Base-by-base conservation (phyloP, 495 filamentous ascomycete species). In the Diplogelasinospora grovesii region DNA sequence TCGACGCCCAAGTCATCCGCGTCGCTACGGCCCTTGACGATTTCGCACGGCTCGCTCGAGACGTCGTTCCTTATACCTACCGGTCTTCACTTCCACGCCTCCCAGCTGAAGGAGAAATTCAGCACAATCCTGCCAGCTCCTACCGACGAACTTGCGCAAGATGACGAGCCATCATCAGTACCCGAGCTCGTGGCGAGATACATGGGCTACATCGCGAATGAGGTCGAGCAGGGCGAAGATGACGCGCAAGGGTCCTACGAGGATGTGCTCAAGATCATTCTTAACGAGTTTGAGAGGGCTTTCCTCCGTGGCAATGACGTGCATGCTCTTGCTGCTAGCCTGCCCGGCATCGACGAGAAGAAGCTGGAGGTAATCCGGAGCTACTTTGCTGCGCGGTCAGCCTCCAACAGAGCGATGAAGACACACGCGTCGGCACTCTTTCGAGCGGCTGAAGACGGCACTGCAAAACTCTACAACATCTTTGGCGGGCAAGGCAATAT, bases 401-500 rank as follows among this genome's bases (percentile, higher is more conserved):
- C 88, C 15, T 77, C 80, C 26, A 85, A 85, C 45, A 77, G 92
- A 40, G 76, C 84, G 19, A 86, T 90, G 51, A 89, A 83, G 63
- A 69, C 84, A 18, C 92, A 97, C 56, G 83, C 95, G 52, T 97
- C 93, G 22, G 92, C 92, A 10, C 75, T 99, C 18, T 79, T 96
- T 57, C 80, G 93, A 14, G 89, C 89, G 15, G 89, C 86, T 3
- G 79, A 77, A 3, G 89, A 96, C 29, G 77, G 74, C 26, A 72
- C 73, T 23, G 90, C 87, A 5, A 78, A 69, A 40, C 71, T 97
- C 28, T 97, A 94, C 69, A 86, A 79, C 35, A 85, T 99, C 42
- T 96, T 96, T 47, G 93, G 93, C 31, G 93, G 93, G n/a, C 93
- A 99, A 59, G 93, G 93, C 39, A 99, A 97, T 61, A 96, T 97